Percentiles rank a stretch among this genome's conserved stretches.
phyloP scores from a whole-genome alignment of 2,329 filamentous ascomycete genomes.

The Penicillium fuscoglaucum region DNA sequence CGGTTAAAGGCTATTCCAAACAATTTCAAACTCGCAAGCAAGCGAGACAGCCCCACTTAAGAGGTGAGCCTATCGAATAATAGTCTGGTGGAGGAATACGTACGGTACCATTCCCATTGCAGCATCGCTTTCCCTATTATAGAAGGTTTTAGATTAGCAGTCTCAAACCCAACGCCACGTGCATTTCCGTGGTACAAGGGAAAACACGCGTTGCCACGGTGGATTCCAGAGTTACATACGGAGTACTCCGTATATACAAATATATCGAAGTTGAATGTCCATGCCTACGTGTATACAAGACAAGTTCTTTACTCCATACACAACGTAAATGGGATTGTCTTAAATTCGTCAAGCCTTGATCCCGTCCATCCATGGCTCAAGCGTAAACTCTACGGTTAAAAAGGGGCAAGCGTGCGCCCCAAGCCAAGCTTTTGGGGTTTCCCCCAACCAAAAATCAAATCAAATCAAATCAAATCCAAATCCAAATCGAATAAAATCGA shows the following conservation, averaged over 20 bases:
- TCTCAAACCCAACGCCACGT: neutral
- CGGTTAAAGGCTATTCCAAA: neutral
- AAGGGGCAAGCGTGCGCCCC: neutral
- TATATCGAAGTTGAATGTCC: no score
- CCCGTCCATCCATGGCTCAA: conserved; percentile 1
- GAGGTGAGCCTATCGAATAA: neutral
- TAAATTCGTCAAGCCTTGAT: neutral
- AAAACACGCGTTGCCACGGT: neutral
- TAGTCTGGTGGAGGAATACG: neutral
- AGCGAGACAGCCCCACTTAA: neutral
- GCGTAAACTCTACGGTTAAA: neutral
- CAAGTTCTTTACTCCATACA: no score
- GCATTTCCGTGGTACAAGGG: neutral
- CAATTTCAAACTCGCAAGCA: neutral
- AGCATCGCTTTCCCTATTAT: neutral
- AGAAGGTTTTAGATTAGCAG: neutral
- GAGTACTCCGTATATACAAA: no score
- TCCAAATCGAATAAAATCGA: no score
- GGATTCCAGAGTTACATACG: no score
- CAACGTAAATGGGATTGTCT: neutral
- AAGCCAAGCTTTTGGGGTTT: conserved; percentile 7
- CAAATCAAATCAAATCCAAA: no score
- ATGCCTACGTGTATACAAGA: no score
- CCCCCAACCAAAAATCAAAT: neutral
- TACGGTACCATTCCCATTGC: neutral